phyloP scores from a whole-genome alignment of 768 basidiomycete genomes.

The Termitomyces sp. region DNA sequence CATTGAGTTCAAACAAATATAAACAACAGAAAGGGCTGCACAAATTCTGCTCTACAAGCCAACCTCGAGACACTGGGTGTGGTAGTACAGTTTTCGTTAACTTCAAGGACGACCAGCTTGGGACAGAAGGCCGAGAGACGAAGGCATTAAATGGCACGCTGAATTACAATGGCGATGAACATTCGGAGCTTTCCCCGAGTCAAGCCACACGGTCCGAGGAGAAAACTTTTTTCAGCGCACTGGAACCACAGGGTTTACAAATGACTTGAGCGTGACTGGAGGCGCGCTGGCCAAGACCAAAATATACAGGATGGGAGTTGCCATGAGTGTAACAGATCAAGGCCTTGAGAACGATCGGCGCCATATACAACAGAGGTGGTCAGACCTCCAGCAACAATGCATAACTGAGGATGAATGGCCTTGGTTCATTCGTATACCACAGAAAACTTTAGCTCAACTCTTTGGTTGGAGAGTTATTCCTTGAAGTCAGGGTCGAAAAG shows the following conservation, averaged over 20 bases:
- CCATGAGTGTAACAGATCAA: neutral
- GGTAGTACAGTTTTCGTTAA: neutral
- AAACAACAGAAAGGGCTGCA: slow-evolving; percentile 4
- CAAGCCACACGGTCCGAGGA: neutral
- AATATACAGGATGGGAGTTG: neutral
- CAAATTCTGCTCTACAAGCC: neutral
- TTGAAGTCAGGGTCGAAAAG: neutral
- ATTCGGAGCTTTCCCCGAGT: slow-evolving; percentile 3
- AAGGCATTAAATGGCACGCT: neutral
- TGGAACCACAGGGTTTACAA: neutral
- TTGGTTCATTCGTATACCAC: no score
- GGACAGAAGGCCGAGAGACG: no score
- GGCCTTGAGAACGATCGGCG: neutral
- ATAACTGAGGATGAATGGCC: neutral
- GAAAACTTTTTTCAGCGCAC: neutral
- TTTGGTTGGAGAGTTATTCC: neutral
- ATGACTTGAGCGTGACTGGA: neutral
- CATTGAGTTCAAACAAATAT: slow-evolving; percentile 11
- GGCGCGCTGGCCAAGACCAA: neutral
- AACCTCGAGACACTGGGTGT: neutral
- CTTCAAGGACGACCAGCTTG: neutral
- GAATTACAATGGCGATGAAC: neutral
- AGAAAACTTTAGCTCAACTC: neutral
- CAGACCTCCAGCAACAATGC: neutral
- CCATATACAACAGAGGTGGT: neutral